Percentiles rank a stretch among this genome's conserved stretches.
Evolutionary conservation across 2,329 filamentous ascomycete species (phyloP).

Genomic region (Huntiella bhutanensis): DNA sequence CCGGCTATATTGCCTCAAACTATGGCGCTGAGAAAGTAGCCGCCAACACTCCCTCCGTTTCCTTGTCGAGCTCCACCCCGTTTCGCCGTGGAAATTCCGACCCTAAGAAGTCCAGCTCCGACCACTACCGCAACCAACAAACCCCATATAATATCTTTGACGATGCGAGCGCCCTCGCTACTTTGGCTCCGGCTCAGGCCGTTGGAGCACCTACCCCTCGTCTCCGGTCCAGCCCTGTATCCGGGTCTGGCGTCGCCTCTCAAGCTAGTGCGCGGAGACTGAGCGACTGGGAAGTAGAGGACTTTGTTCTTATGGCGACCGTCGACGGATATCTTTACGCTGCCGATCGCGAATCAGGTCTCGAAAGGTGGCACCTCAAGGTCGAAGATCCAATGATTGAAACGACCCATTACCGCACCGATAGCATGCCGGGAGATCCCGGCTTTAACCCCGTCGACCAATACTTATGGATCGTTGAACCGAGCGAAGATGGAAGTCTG

Average conservation of each 20-base stretch:
- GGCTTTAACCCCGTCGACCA: slow-evolving; percentile 55
- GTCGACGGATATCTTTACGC: slow-evolving; percentile 94
- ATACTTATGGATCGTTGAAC: slow-evolving; percentile 90
- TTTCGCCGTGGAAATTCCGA: slow-evolving; percentile 3
- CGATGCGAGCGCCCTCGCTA: slow-evolving; percentile 91
- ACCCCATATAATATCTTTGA: slow-evolving; percentile 24
- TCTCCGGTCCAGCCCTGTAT: slow-evolving; percentile 34
- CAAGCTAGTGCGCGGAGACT: slow-evolving; percentile 88
- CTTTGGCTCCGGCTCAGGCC: slow-evolving; percentile 90
- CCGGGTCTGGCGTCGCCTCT: slow-evolving; percentile 50
- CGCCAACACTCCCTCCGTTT: slow-evolving; percentile 3
- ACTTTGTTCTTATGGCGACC: slow-evolving; percentile 99
- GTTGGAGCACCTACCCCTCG: slow-evolving; percentile 80
- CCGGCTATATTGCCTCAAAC: slow-evolving; percentile 7
- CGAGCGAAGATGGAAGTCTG: slow-evolving; percentile 66
- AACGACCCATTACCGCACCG: slow-evolving; percentile 60
- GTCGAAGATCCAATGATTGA: slow-evolving; percentile 78
- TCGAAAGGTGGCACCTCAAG: slow-evolving; percentile 69
- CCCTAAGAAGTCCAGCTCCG: slow-evolving; percentile 18
- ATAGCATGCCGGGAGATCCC: slow-evolving; percentile 40
- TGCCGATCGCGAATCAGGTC: slow-evolving; percentile 69
- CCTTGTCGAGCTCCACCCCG: slow-evolving; percentile 3
- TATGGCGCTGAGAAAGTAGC: slow-evolving; percentile 4
- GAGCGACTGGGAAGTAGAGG: slow-evolving; percentile 99
- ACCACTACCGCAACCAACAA: slow-evolving; percentile 17